A percentile compares a stretch with the other conserved stretches of the same genome.
These are phyloP conservation scores for Xylaria sp. DNA, from an alignment of 2,329 filamentous ascomycete genomes.

Conservation along the genomic window DNA sequence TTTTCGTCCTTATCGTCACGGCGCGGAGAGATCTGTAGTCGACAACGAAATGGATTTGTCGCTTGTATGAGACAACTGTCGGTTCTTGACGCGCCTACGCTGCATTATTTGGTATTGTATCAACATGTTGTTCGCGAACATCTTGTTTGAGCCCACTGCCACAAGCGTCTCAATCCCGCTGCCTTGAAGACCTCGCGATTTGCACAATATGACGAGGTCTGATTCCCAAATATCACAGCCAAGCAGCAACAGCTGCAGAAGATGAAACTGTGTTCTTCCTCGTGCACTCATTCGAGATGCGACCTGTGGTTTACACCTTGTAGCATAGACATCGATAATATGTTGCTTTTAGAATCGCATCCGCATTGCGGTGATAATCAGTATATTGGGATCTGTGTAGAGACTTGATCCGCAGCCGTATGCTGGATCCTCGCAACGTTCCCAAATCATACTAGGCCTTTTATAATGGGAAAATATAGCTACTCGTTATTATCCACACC, in stretches of 20 bases:
- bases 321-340: not conserved
- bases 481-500: not conserved
- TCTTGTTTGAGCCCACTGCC: too few species aligned
- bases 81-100: not conserved
- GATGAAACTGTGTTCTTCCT: not conserved
- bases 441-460: not conserved
- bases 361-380: not conserved
- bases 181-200: too few species aligned
- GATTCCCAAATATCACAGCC: not conserved
- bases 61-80: not conserved
- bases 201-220: not conserved
- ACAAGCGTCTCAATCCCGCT: too few species aligned
- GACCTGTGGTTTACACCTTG: not conserved
- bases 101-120: not conserved
- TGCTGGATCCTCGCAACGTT: not conserved
- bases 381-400: not conserved
- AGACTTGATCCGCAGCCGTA: not conserved
- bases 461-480: not conserved
- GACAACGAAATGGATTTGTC: not conserved
- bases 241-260: not conserved
- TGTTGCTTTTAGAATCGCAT: not conserved
- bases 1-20: not conserved
- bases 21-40: not conserved
- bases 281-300: not conserved
- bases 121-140: too few species aligned